These are phyloP conservation scores for Collybia sp. DNA, from an alignment of 768 basidiomycete genomes.

Conservation along the genomic window DNA sequence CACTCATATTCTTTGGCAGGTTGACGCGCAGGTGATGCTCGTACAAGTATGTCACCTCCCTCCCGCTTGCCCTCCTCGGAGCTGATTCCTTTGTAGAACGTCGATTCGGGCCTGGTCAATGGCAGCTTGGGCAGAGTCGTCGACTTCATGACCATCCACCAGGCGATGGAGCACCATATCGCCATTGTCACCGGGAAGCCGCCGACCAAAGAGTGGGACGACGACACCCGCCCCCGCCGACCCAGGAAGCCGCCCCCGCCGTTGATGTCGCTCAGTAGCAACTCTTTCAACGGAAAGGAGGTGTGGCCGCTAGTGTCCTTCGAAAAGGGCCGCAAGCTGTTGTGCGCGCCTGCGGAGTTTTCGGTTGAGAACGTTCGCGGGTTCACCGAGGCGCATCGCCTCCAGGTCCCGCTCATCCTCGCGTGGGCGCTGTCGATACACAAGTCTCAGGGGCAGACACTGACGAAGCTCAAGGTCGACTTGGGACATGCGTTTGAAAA, in stretches of 20 bases:
- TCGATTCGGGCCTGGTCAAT: conserved; percentile 65
- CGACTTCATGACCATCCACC: conserved; percentile 41
- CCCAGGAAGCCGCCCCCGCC: background rate
- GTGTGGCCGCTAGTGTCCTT: conserved; percentile 63
- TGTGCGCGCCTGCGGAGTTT: conserved; percentile 54
- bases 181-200: conserved; percentile 22
- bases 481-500: conserved; percentile 70
- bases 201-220: background rate
- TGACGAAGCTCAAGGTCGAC: conserved; percentile 76
- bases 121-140: conserved; percentile 57
- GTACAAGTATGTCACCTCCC: conserved; percentile 39
- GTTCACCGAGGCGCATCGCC: conserved; percentile 49
- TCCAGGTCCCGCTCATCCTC: conserved; percentile 52
- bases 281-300: conserved; percentile 19
- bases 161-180: conserved; percentile 36
- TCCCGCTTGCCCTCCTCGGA: background rate
- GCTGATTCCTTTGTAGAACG: conserved; percentile 37
- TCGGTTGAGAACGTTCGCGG: conserved; percentile 52
- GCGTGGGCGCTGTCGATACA: conserved; percentile 87
- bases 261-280: conserved; percentile 14
- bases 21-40: conserved; percentile 80
- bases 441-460: conserved; percentile 86
- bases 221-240: background rate
- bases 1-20: conserved; percentile 24
- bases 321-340: conserved; percentile 36